phyloP scores from a whole-genome alignment of 2,329 filamentous ascomycete species.

The Lasiodiplodia gonubiensis region DNA sequence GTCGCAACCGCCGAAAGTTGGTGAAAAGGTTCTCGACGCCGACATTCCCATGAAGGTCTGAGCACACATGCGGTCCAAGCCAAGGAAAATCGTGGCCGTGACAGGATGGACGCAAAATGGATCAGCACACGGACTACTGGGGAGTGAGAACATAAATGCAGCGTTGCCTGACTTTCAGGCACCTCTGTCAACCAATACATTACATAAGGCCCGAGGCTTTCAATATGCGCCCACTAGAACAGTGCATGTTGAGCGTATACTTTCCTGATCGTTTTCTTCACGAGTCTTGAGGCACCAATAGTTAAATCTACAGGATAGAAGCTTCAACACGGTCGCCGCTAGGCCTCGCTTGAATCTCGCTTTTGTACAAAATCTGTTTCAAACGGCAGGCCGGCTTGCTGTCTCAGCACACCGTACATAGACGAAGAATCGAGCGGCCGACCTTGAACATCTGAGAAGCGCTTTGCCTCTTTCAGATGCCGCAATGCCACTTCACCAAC shows the following conservation, averaged over 20 bases:
- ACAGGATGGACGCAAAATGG: background rate
- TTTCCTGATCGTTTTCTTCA: too few species aligned
- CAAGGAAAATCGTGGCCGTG: background rate
- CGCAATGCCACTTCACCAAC: conserved; percentile 53
- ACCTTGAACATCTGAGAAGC: background rate
- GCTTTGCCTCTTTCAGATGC: conserved; percentile 52
- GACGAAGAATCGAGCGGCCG: conserved; percentile 6
- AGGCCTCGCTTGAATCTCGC: background rate
- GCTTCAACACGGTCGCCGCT: background rate
- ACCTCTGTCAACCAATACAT: too few species aligned
- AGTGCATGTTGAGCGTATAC: too few species aligned
- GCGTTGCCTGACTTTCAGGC: too few species aligned
- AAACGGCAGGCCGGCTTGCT: background rate
- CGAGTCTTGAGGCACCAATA: too few species aligned
- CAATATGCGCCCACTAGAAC: too few species aligned
- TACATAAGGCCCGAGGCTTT: too few species aligned
- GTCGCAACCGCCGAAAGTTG: conserved; percentile 4
- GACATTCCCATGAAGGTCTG: conserved; percentile 19
- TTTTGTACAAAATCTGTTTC: background rate
- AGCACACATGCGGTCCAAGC: background rate
- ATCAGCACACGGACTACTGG: background rate
- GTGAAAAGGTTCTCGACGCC: conserved; percentile 9
- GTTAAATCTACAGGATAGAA: background rate
- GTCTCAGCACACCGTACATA: conserved; percentile 4
- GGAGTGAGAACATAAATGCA: too few species aligned